Evolutionary conservation across 2,329 filamentous ascomycete genomes (phyloP).

Genomic region (Stemphylium vesicarium): DNA sequence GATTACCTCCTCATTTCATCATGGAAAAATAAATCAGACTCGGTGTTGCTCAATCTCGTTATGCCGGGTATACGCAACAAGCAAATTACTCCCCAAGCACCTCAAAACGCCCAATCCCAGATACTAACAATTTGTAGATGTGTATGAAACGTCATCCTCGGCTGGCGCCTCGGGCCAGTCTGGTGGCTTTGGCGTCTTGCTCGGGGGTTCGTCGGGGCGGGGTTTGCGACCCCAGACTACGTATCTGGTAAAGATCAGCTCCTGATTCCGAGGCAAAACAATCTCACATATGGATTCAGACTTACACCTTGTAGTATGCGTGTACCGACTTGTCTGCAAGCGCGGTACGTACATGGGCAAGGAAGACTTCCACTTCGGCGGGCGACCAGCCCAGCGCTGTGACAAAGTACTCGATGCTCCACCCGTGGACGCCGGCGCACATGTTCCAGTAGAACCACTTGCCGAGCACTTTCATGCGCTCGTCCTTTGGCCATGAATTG

Average conservation of each 20-base stretch:
- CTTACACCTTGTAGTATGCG: conserved; percentile 53
- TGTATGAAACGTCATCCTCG: conserved; percentile 1
- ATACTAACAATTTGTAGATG: background rate
- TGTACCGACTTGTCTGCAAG: conserved; percentile 50
- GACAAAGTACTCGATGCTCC: conserved; percentile 53
- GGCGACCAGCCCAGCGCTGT: conserved; percentile 52
- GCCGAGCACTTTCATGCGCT: conserved; percentile 56
- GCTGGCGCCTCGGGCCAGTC: conserved; percentile 25
- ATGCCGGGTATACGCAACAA: background rate
- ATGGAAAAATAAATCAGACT: too few species aligned
- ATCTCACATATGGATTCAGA: background rate
- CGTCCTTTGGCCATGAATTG: conserved; percentile 59
- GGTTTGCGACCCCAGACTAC: conserved; percentile 41
- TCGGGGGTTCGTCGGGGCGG: conserved; percentile 20
- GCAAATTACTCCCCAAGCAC: background rate
- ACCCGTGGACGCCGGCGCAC: conserved; percentile 54
- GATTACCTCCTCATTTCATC: background rate
- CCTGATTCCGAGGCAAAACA: background rate
- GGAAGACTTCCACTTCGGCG: conserved; percentile 53
- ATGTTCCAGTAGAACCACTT: conserved; percentile 57
- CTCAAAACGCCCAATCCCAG: conserved; percentile 1
- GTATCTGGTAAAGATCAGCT: conserved; percentile 22
- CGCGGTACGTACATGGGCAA: conserved; percentile 52
- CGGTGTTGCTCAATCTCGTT: too few species aligned
- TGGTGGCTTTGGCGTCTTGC: conserved; percentile 23